phyloP scores from a whole-genome alignment of 2,329 filamentous ascomycete species.

The Emmonsiellopsis sp. region DNA sequence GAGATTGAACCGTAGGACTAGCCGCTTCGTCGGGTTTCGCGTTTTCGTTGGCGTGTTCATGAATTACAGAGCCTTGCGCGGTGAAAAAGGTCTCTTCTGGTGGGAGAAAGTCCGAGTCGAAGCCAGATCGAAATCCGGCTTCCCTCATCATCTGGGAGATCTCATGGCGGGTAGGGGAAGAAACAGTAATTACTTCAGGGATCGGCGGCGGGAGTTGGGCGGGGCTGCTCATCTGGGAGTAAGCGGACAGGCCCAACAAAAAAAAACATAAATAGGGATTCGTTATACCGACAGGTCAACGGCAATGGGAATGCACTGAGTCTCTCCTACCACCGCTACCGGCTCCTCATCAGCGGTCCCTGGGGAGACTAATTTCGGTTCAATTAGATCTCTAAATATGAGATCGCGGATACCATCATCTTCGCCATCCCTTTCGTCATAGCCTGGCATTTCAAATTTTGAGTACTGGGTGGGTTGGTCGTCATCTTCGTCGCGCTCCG shows the following conservation, averaged over 20 bases:
- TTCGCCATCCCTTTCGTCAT: conserved; percentile 45
- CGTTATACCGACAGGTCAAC: conserved; percentile 27
- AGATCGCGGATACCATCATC: conserved; percentile 56
- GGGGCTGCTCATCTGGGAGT: conserved; percentile 10
- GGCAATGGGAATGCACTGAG: conserved; percentile 17
- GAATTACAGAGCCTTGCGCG: not conserved
- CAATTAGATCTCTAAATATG: conserved; percentile 54
- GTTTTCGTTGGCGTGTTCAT: not conserved
- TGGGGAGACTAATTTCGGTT: conserved; percentile 55
- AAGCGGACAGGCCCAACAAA: conserved; percentile 6
- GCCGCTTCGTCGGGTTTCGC: not conserved
- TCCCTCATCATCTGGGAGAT: conserved; percentile 41
- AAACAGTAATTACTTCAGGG: conserved; percentile 13
- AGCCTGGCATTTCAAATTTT: conserved; percentile 66
- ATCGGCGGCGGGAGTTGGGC: conserved; percentile 4
- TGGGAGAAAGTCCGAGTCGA: conserved; percentile 30
- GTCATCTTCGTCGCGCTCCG: conserved; percentile 54
- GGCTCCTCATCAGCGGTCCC: conserved; percentile 14
- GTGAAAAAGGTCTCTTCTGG: not conserved
- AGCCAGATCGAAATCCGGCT: conserved; percentile 39
- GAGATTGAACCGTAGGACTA: conserved; percentile 7
- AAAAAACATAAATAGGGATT: conserved; percentile 18
- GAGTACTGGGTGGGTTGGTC: conserved; percentile 62
- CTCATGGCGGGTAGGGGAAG: conserved; percentile 28
- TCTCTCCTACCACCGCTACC: conserved; percentile 20